Base-by-base conservation (phyloP, 2,329 filamentous ascomycete species). In the Ascochyta rabiei region DNA sequence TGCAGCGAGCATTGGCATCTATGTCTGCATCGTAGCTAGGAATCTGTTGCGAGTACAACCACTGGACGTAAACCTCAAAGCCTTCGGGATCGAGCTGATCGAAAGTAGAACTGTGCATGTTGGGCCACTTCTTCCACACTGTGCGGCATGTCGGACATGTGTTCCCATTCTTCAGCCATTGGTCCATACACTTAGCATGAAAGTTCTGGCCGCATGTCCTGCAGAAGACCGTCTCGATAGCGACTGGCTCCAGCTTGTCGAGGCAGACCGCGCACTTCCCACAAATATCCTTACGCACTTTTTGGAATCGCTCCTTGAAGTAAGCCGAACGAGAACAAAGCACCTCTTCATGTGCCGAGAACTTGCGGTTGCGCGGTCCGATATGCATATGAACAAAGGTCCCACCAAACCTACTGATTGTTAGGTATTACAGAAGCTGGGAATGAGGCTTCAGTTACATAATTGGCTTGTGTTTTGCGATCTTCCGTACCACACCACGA, bases 1-100 rank as follows among this genome's bases (percentile, higher is more conserved):
- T n/a, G 7, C 16, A 38, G n/a, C 44, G 19, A 21, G 35, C 31
- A 6, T 39, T 34, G 18, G 16, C 26, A 12, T 28, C 19, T 4
- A 7, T 24, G 28, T 26, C 31, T 2, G 19, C 19, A 10, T 16
- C n/a, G 24, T 40, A 44, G 6, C 15, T 18, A 4, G 51, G 39
- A 7, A 48, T 21, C 7, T 7, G 23, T 13, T 26, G 24, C 3
- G 30, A 42, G 31, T 53, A 53, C 24, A 44, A 9, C 38, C 44
- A 53, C 38, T 53, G 50, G 6, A 53, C 23, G 23, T 42, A 53
- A 4, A 53, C 23, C 8, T 53, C 38, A 16, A 46, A 52, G 21
- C 49, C 37, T 4, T 46, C 49, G 2, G 49, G 49, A 16, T 46
- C 49, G 2, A 46, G 28, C 13, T 52, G 28, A 23, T 48, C 46